Base-by-base conservation (phyloP, 1,139 yeast genomes). In the Debaryomyces robertsiae region DNA sequence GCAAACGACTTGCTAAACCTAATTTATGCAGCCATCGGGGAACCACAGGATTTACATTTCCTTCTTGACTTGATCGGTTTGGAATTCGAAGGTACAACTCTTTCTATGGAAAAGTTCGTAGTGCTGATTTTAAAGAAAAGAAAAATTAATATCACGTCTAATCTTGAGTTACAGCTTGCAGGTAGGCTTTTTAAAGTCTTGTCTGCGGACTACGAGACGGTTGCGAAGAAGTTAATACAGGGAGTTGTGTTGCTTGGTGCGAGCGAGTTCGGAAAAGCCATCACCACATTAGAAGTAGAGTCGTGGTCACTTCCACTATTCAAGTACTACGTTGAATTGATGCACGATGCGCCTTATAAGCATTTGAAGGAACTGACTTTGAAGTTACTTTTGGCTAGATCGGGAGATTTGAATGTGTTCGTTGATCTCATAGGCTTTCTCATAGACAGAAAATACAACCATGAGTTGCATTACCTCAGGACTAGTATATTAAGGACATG, bases 221-320 rank as follows among this genome's bases (percentile, higher is more conserved):
- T 67, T 38, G 67, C 65, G 6, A 71, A 69, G 41, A 56, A 49
- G 30, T 47, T 69, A 3, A 56, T 71, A 11, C 75, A 69, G 46
- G 55, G 63, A 13, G 52, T 70, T 15, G 73, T 70, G 9, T 42
- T 61, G 30, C 41, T 58, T 33, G 27, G 53, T 15, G 48, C 57
- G 3, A 63, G 57, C 2, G 67, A 60, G n/a, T 59, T 67, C 38
- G 58, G 54, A 10, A 45, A 43, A 6, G 42, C 57, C 9, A 48
- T 66, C 15, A 44, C 44, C 1, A 24, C 43, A 16, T 46, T 69
- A 36, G 42, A 56, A 2, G 48, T 69, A 3, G 48, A 47, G 1
- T 40, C 46, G 4, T 72, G 77, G 77, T 48, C 57, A 9, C 27
- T 57, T 3, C 60, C 61, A 1, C 49, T 58, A 2, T 61, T 66